Evolutionary conservation across 202 grass and related monocot species (phyloP), one percentile per base, ranked within the genome.

Genomic region (Schoenoplectus tabernaemontani): DNA sequence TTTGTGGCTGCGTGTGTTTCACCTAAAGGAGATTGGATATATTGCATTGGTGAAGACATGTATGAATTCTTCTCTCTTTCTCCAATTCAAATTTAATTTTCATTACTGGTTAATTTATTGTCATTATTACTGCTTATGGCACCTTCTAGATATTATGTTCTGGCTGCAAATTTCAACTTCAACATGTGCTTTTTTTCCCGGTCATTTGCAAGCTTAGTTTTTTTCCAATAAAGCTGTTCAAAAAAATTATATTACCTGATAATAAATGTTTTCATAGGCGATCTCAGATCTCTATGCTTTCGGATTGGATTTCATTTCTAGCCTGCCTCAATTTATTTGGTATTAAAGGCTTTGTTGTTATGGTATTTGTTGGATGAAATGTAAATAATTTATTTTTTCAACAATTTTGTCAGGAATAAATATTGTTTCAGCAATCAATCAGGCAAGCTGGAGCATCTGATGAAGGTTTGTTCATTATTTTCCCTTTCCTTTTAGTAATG

Each of bases 11-110:
- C 92, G 65, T 93, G 88, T 50, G 66, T 99, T 86, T 96, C 96
- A 10, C 91, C 96, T 37, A 99, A 99, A 91, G 96, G 96, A 82
- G 92, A 99, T 60, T 99, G 96, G 96, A 91, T 96, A 79, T 99
- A 96, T 74, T 99, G 92, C 80, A 87, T 99, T 67, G 92, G 96
- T 80, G 96, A 99, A 96, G 96, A 99, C 82, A 93, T 93, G 96
- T 99, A 90, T 91, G 90, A 42, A 84, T 59, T 79, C 73, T 77
- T 56, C 20, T 47, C 13, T 43, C 15, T 57, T 30, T 72, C 12
- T 24, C 36, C 13, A 43, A 60, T 37, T 23, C 44, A 70, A 48
- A 53, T 69, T 57, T 58, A 57, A 2, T n/a, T 54, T 66, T 54
- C 3, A 81, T 81, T 24, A 34, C n/a, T 66, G 10, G 56, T 54